Evolutionary conservation across 805 yeast genomes (phyloP), one percentile per base, ranked within the genome.

Genomic region (Suhomyces kilbournensis): DNA sequence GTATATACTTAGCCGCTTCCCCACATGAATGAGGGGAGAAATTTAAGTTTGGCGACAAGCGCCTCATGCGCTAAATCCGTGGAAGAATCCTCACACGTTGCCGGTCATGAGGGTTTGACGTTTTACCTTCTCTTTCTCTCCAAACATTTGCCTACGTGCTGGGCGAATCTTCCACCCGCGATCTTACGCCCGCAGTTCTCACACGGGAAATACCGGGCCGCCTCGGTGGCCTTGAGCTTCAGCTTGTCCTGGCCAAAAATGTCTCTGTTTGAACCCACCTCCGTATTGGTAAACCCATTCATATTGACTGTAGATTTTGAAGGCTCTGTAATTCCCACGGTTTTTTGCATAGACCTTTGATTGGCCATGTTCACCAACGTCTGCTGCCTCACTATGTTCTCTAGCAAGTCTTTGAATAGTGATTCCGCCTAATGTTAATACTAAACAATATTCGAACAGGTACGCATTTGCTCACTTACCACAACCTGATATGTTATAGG

Each of bases 111-210:
- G 14, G 15, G 34, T 4, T 30, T 10, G 34, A 14, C 8, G 17
- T 7, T 7, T 15, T 54, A 65, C 48, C 58, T 58, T 34, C 69
- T 74, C 53, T 88, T 79, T 10, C 97, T 88, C 44, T 90, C 89
- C 22, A 91, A 69, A 65, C 99, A 93, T 60, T 96, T 83, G 65
- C 91, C 96, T 28, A 93, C 78, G 69, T 93, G 99, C 42, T 89
- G 91, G 2, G 98, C 97, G 76, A 90, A 92, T 53, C 99, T 75
- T 38, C 89, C 86, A 0, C 96, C 97, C 0, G 97, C 93, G 7
- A 93, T 86, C 61, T 86, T 90, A 52, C 99, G 76, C 17, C 82
- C 84, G 68, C 99, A 93, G 58, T 88, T 86, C 4, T 79, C 77
- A 70, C 99, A 93, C 51, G 75, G 80, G 60, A 90, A 89, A 67